phyloP scores from a whole-genome alignment of 2,329 filamentous ascomycete species.

The Stachybotrys chlorohalonatus region DNA sequence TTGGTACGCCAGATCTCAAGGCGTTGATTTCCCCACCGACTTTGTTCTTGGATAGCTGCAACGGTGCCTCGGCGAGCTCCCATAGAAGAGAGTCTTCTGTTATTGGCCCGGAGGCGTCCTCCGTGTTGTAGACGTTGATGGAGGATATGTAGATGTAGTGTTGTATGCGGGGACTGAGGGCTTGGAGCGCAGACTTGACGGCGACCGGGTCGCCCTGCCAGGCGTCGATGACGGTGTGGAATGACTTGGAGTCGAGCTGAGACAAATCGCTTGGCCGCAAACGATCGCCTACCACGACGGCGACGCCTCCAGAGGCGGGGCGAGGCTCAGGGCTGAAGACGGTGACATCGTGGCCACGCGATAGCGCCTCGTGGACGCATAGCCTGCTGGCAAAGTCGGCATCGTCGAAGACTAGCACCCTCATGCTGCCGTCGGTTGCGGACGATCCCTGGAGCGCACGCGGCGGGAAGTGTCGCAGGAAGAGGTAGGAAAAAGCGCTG shows the following conservation, averaged over 20 bases:
- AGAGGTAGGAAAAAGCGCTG: not conserved
- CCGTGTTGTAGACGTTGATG: constrained; percentile 6
- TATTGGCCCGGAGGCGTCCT: constrained; percentile 1
- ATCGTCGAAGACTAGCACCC: constrained; percentile 10
- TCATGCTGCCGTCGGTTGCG: constrained; percentile 2
- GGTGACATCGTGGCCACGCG: constrained; percentile 3
- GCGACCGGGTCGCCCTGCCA: constrained; percentile 7
- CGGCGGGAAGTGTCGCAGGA: not conserved
- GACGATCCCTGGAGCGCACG: not conserved
- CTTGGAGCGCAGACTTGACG: constrained; percentile 6
- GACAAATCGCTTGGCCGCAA: constrained; percentile 2
- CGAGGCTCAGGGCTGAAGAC: constrained; percentile 8
- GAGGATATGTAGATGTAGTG: constrained; percentile 10
- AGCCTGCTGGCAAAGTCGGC: constrained; percentile 8
- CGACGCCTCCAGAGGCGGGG: constrained; percentile 4
- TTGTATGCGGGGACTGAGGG: constrained; percentile 5
- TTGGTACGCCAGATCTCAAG: not conserved
- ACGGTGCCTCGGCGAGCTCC: constrained; percentile 1
- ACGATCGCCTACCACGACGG: constrained; percentile 8
- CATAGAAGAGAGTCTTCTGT: constrained; percentile 4
- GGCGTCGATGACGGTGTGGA: constrained; percentile 10
- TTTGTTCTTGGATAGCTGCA: constrained; percentile 4
- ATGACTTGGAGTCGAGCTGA: constrained; percentile 3
- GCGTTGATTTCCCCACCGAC: constrained; percentile 1
- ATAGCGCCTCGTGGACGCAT: constrained; percentile 5